A percentile compares a stretch with the other conserved stretches of the same genome.
phyloP scores from a whole-genome alignment of 164 flowering plant species.

The Vitis labrusca region DNA sequence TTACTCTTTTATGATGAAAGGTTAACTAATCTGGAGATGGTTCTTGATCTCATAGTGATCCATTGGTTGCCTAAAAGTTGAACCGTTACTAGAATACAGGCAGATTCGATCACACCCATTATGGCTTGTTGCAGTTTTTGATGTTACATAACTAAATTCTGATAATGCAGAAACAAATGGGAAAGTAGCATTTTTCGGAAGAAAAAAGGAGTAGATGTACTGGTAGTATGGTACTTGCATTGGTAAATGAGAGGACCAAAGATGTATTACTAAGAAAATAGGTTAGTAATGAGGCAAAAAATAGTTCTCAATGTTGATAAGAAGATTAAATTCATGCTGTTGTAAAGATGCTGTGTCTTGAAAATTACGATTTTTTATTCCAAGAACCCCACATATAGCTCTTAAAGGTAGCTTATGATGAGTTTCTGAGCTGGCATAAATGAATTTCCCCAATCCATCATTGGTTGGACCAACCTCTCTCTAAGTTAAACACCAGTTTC shows the following conservation, averaged over 20 bases:
- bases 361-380: too few species aligned
- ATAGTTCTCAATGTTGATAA: neutral
- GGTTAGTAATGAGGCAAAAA: neutral
- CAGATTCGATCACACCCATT: too few species aligned
- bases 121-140: too few species aligned
- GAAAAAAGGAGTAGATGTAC: neutral
- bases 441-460: neutral
- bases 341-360: too few species aligned
- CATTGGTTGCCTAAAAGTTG: too few species aligned
- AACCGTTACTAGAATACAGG: too few species aligned
- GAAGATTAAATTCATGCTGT: neutral
- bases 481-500: neutral
- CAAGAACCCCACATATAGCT: too few species aligned
- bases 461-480: neutral
- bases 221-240: too few species aligned
- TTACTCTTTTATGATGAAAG: too few species aligned
- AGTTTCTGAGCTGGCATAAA: neutral
- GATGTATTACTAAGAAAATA: neutral
- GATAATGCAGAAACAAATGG: neutral
- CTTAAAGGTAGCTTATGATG: neutral
- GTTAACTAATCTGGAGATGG: too few species aligned
- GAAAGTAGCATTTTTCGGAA: neutral
- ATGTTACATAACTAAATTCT: too few species aligned
- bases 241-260: neutral
- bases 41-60: too few species aligned